Conservation (phyloP, 2,329 filamentous ascomycete species). For the Fusarium cyanostomum region DNA sequence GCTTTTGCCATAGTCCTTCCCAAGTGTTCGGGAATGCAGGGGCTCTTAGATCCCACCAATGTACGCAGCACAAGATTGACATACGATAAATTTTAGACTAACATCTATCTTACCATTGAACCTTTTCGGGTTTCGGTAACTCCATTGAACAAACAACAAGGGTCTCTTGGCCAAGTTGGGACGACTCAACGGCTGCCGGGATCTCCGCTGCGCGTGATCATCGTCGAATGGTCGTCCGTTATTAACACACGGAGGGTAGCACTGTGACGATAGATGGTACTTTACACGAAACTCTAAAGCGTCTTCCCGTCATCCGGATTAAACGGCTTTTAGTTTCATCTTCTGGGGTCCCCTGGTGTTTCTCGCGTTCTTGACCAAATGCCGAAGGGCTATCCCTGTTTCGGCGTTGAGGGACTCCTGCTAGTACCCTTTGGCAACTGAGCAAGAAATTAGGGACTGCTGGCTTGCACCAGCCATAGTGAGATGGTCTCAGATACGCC, state of each 20-base stretch:
- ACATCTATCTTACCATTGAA: background rate
- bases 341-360: background rate
- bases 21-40: background rate
- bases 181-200: background rate
- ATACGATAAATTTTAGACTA: background rate
- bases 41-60: background rate
- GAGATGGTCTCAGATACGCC: background rate
- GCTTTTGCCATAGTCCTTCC: background rate
- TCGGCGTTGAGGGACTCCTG: background rate
- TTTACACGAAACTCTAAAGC: slow-evolving; percentile 2
- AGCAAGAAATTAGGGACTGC: background rate
- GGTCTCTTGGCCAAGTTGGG: background rate
- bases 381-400: background rate
- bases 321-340: background rate
- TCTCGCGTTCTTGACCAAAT: background rate
- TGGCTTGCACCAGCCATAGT: background rate
- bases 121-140: background rate
- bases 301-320: background rate
- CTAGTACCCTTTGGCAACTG: background rate
- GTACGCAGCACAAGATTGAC: background rate
- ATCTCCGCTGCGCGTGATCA: background rate
- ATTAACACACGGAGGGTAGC: background rate
- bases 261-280: background rate
- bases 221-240: background rate
- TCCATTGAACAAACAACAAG: background rate